Base-by-base conservation (phyloP, 139 green algal species). In the Gonium pectorale region DNA sequence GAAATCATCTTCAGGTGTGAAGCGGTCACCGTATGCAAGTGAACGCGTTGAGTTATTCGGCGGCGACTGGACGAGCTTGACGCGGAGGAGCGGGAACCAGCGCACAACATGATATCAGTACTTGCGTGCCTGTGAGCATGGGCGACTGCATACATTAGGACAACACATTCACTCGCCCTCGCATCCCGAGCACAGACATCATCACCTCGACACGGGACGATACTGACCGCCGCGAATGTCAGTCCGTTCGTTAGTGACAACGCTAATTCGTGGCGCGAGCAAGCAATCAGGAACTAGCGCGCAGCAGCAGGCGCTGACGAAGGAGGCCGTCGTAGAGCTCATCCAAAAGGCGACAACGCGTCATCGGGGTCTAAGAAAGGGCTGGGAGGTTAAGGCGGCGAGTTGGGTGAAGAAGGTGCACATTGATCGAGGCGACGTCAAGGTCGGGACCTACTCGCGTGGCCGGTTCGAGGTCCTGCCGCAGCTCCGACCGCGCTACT, bases 361-460 rank as follows among this genome's bases (percentile, higher is more conserved):
- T 11, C 37, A 66, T 8, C 17, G 19, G 3, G 81, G 81, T 37
- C 9, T 74, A 27, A 41, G 86, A 2, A 72, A 80, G 43, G 86
- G 72, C 38, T 90, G 86, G 86, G 52, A 90, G 41, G 86, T 90
- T 40, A 85, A 85, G 54, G 86, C 86, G 31, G 86, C 86, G 0
- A 54, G 22, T 31, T 90, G 80, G 80, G 80, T 90, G 2, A 90
- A 90, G 80, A 87, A 87, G 72, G 54, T 81, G 41, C 86, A 90
- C 67, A 56, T 90, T 22, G 79, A 86, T 79, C 71, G 86, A 7
- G 86, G 86, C 51, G 78, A 90, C 33, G 72, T 87, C 2, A 80
- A 87, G 64, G 63, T 87, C 29, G 72, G 82, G 37, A 35, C 21
- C 4, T n/a, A 80, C 29, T n/a, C 31, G 6, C 41, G 49, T 29